Conservation (phyloP, 257 asterid genomes). For the Solanum chilense region DNA sequence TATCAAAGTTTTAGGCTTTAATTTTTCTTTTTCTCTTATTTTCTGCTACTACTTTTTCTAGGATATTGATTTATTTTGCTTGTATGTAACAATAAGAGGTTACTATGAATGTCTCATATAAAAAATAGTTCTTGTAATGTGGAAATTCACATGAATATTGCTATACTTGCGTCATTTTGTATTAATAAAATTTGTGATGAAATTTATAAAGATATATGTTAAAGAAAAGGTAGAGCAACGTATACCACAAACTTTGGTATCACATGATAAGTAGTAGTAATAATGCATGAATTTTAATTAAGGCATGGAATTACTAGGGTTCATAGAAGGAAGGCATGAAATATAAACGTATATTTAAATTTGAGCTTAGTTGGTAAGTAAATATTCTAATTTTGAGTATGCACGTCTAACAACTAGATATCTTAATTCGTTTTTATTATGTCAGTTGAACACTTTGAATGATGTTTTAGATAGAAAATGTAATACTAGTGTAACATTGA, state of each 20-base stretch:
- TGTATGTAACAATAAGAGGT: neutral
- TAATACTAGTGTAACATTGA: too few relatives aligned
- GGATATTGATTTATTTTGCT: neutral
- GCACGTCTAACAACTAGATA: accelerated
- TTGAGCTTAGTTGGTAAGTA: neutral
- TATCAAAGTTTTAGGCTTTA: neutral
- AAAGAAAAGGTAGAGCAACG: neutral
- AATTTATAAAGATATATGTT: neutral
- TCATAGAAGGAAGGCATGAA: neutral
- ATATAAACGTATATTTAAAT: neutral
- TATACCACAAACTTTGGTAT: neutral
- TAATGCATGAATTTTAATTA: neutral
- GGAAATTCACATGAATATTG: neutral
- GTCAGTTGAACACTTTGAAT: neutral
- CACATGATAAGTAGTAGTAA: neutral
- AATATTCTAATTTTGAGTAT: too few relatives aligned
- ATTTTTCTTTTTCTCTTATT: neutral
- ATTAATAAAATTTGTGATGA: neutral
- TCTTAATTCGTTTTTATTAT: too few relatives aligned
- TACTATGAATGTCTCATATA: neutral
- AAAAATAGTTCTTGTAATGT: neutral
- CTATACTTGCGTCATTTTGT: neutral
- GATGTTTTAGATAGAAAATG: too few relatives aligned
- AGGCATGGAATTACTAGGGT: neutral
- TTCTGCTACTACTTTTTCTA: neutral